A percentile compares a stretch with the other conserved stretches of the same genome.
phyloP scores from a whole-genome alignment of 2,329 filamentous ascomycete species.

The Pyricularia pennisetigena region DNA sequence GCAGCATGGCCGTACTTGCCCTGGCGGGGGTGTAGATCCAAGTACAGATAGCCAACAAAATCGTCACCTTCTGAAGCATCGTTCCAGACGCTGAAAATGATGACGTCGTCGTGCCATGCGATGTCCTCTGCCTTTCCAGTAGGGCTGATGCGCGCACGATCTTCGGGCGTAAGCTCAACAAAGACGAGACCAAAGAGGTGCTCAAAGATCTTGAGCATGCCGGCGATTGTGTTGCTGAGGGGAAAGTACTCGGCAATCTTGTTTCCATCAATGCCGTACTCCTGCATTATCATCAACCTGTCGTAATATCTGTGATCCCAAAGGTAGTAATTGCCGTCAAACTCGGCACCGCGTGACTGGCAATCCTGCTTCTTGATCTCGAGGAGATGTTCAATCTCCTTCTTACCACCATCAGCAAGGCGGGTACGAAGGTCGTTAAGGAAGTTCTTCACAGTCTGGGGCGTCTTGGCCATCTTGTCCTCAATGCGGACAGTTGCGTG shows the following conservation, averaged over 20 bases:
- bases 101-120: constrained; percentile 75
- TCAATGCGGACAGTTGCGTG: constrained; percentile 70
- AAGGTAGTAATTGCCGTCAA: constrained; percentile 65
- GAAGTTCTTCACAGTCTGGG: constrained; percentile 63
- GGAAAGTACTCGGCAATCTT: constrained; percentile 81
- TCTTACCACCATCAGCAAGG: constrained; percentile 57
- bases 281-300: constrained; percentile 68
- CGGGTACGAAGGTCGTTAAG: constrained; percentile 58
- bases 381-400: constrained; percentile 62
- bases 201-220: constrained; percentile 79
- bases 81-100: constrained; percentile 75
- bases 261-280: constrained; percentile 71
- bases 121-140: constrained; percentile 63
- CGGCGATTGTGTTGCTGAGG: constrained; percentile 59
- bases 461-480: constrained; percentile 77
- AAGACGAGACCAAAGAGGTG: constrained; percentile 73
- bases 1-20: constrained; percentile 81
- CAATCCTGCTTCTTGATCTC: constrained; percentile 65
- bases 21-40: constrained; percentile 69
- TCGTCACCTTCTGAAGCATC: constrained; percentile 58
- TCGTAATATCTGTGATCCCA: constrained; percentile 81
- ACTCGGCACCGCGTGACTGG: constrained; percentile 44
- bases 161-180: constrained; percentile 58
- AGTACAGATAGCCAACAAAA: constrained; percentile 75
- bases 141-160: constrained; percentile 53